A percentile compares a stretch with the other conserved stretches of the same genome.
Evolutionary conservation across 2,329 filamentous ascomycete genomes (phyloP).

Genomic region (Fusarium floridanum): DNA sequence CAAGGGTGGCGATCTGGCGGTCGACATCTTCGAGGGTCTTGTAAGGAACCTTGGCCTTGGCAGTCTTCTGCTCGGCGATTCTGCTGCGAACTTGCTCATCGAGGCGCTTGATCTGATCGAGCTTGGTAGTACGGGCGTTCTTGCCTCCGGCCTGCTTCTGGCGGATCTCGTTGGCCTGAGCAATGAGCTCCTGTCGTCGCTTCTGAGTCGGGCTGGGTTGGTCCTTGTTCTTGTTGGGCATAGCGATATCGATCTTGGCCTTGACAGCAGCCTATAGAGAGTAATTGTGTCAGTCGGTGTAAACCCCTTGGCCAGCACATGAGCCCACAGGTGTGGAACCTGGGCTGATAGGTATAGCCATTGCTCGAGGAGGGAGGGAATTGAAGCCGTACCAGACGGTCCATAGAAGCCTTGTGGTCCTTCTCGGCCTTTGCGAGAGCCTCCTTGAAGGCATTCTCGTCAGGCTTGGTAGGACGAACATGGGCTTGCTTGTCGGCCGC

Average conservation of each 20-base stretch:
- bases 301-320: constrained; percentile 18
- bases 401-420: constrained; percentile 82
- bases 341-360: constrained; percentile 24
- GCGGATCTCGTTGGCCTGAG: constrained; percentile 85
- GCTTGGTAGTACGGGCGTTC: constrained; percentile 79
- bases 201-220: constrained; percentile 84
- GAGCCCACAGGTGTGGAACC: constrained; percentile 38
- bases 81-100: constrained; percentile 90
- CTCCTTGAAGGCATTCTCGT: constrained; percentile 87
- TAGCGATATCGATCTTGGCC: constrained; percentile 86
- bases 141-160: constrained; percentile 91
- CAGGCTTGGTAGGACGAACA: constrained; percentile 84
- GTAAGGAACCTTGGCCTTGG: constrained; percentile 83
- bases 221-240: constrained; percentile 80
- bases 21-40: constrained; percentile 92
- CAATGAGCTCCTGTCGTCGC: constrained; percentile 86
- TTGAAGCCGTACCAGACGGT: constrained; percentile 59
- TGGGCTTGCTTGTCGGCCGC: constrained; percentile 54
- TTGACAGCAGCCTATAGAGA: constrained; percentile 82
- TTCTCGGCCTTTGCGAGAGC: constrained; percentile 86
- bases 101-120: constrained; percentile 92
- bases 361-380: constrained; percentile 13
- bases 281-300: constrained; percentile 28
- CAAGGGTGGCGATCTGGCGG: constrained; percentile 81
- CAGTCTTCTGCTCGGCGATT: constrained; percentile 87